Base-by-base conservation (phyloP, 305 asterid species). In the Fraxinus latifolia region DNA sequence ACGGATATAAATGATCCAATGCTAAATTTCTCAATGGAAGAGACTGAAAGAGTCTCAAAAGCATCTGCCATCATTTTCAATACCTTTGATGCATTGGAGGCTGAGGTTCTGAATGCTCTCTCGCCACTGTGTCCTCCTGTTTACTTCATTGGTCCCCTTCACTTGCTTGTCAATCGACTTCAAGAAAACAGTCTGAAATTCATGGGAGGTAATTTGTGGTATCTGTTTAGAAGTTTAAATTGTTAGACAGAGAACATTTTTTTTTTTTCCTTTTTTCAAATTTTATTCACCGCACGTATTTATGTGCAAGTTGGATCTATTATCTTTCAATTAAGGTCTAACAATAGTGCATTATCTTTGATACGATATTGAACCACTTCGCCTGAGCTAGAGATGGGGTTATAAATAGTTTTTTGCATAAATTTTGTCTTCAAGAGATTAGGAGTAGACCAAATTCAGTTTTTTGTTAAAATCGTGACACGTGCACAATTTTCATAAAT, bases 11-110 rank as follows among this genome's bases (percentile, higher is more conserved):
- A 83, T 15, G 85, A 83, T 1, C 25, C n/a, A 29, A 80, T 86
- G 87, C 39, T 86, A 53, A 80, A 79, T 15, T 85, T 81, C 71
- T 0, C 86, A 17, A 39, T 77, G 0, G 15, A n/a, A 1, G 89
- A 88, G 77, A 68, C 77, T 0, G 15, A 14, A 0, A 27, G 75
- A 7, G 77, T 85, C 0, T 23, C 50, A 5, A 37, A 60, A 78
- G 86, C 90, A n/a, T 83, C 92, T 4, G 89, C 89, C 36, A 37
- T 89, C 1, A 47, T 89, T 1, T 34, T 88, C 29, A 86, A 89
- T 87, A 89, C 92, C 1, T 88, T 88, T 44, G 86, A 88, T 4
- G 79, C 83, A 2, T 84, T 89, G 33, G 92, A 89, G 47, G 11
- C 29, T 25, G 77, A 82, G 15, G 81, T 73, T 23, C 17, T 87